Evolutionary conservation across 805 yeast genomes (phyloP).

Genomic region (Pichia phayaonensis): DNA sequence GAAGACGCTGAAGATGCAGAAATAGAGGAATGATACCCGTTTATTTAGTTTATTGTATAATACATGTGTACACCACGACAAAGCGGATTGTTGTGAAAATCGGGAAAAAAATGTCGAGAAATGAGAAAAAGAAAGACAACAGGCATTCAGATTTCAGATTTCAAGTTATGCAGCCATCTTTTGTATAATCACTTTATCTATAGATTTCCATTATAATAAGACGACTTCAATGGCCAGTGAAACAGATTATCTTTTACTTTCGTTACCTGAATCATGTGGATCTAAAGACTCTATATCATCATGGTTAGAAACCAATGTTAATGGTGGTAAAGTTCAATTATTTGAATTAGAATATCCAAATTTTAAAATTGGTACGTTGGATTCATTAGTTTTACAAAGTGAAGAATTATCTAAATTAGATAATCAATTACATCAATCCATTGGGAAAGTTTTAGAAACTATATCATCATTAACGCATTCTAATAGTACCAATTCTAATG

Average conservation of each 20-base stretch:
- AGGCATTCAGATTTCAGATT: neutral
- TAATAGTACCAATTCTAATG: conserved; percentile 16
- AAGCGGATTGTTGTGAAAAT: neutral
- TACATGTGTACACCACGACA: conserved; percentile 3
- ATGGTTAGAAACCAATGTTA: conserved; percentile 50
- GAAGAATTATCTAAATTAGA: conserved; percentile 85
- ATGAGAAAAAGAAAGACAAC: neutral
- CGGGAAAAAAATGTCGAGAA: neutral
- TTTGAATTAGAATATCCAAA: conserved; percentile 60
- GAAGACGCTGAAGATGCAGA: conserved; percentile 2
- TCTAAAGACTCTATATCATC: conserved; percentile 24
- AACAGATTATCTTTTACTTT: conserved; percentile 23
- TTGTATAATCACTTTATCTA: neutral
- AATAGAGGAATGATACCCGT: conserved; percentile 1
- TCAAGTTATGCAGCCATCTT: conserved; percentile 1
- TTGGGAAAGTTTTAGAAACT: conserved; percentile 71
- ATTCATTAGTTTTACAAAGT: conserved; percentile 80
- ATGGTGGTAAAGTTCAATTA: conserved; percentile 53
- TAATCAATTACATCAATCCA: conserved; percentile 61
- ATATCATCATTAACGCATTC: conserved; percentile 34
- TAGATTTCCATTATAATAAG: neutral
- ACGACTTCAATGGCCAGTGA: conserved; percentile 16
- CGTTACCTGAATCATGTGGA: conserved; percentile 25
- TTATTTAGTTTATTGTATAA: no score
- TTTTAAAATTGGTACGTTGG: conserved; percentile 92